phyloP scores from a whole-genome alignment of 208 protist species.

The Wallacemonas sp. region DNA sequence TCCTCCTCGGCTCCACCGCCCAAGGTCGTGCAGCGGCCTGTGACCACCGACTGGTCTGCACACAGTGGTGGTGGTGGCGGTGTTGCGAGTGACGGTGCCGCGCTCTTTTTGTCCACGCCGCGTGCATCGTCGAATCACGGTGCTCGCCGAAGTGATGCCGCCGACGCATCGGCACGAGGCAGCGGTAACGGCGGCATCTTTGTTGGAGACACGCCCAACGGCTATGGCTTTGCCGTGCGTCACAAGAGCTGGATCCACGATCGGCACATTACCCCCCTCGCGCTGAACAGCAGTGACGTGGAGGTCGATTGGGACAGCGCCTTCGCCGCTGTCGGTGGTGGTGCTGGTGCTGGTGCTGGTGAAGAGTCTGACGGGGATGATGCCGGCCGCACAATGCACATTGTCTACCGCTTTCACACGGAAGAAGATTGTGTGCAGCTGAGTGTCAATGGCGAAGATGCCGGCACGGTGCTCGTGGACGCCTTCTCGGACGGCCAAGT shows the following conservation, averaged over 20 bases:
- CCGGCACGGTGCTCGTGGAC: conserved; percentile 29
- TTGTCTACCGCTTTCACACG: conserved; percentile 24
- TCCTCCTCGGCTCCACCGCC: background rate
- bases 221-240: conserved; percentile 27
- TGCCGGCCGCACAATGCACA: conserved; percentile 2
- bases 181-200: conserved; percentile 18
- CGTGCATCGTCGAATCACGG: too few species aligned
- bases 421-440: conserved; percentile 35
- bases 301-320: background rate
- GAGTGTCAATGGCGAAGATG: conserved; percentile 18
- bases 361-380: background rate
- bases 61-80: too few species aligned
- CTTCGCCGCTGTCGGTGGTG: background rate
- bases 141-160: too few species aligned
- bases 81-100: too few species aligned
- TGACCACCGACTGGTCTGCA: background rate
- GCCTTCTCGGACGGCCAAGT: conserved; percentile 35
- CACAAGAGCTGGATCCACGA: conserved; percentile 14
- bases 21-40: background rate
- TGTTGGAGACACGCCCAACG: conserved; percentile 30
- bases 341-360: too few species aligned
- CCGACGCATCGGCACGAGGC: background rate
- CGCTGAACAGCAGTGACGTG: background rate
- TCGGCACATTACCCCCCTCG: conserved; percentile 1
- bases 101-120: too few species aligned